Evolutionary conservation across 129 eudicot genomes (phyloP).

Genomic region (Calendula officinalis): DNA sequence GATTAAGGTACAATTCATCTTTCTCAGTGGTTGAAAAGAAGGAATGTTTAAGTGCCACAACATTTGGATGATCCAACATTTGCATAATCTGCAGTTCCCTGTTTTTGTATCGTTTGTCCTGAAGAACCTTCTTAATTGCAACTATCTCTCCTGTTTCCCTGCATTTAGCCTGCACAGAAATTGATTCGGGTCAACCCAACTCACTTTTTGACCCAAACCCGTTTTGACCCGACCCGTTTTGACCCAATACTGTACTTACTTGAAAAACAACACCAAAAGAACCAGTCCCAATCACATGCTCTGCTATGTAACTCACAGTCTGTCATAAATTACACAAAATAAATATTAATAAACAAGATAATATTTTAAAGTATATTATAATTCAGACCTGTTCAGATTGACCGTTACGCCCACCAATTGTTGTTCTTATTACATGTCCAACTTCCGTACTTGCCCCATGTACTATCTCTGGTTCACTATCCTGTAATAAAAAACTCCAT

Average conservation of each 20-base stretch:
- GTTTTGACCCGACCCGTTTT: background rate
- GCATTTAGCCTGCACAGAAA: constrained; percentile 76
- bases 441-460: constrained; percentile 90
- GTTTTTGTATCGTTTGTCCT: too few species aligned
- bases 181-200: background rate
- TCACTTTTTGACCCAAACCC: background rate
- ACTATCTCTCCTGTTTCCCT: constrained; percentile 92
- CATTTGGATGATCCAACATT: constrained; percentile 93
- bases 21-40: constrained; percentile 82
- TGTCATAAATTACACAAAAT: constrained; percentile 34
- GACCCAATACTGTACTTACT: constrained; percentile 37
- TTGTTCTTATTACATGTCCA: constrained; percentile 90
- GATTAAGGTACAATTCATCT: constrained; percentile 83
- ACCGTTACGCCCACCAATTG: constrained; percentile 90
- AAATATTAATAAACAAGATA: background rate
- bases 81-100: constrained; percentile 78
- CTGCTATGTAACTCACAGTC: constrained; percentile 87
- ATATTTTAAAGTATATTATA: too few species aligned
- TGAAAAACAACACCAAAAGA: constrained; percentile 93
- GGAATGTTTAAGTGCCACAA: constrained; percentile 83
- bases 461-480: constrained; percentile 86
- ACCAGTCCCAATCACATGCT: constrained; percentile 91
- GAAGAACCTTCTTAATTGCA: constrained; percentile 33
- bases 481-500: constrained; percentile 43
- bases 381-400: constrained; percentile 81